Conservation (phyloP, 2,329 filamentous ascomycete species). For the Aureobasidium sp. region DNA sequence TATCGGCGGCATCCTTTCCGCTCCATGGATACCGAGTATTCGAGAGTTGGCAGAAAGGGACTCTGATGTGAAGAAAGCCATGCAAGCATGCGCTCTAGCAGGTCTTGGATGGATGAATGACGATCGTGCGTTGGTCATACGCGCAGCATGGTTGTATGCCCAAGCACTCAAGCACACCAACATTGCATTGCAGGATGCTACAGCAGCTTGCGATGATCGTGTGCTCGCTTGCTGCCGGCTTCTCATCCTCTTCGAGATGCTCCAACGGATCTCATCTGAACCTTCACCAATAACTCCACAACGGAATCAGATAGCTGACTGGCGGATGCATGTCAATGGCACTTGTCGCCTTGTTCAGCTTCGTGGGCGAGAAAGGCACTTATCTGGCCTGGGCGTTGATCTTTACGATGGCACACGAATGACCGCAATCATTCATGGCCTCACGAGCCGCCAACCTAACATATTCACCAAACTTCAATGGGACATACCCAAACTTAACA, state of each 20-base stretch:
- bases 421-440: neutral
- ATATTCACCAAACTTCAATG: neutral
- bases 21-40: neutral
- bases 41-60: neutral
- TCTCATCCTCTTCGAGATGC: neutral
- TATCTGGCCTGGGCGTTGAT: neutral
- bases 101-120: neutral
- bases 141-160: neutral
- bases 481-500: neutral
- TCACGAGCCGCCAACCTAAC: neutral
- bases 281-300: neutral
- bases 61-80: neutral
- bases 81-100: neutral
- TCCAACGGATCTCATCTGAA: neutral
- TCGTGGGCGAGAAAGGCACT: neutral
- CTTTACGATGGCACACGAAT: neutral
- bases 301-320: neutral
- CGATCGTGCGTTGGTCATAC: neutral
- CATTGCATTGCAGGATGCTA: neutral
- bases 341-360: constrained; percentile 1
- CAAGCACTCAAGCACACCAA: neutral
- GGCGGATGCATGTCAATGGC: neutral
- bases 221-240: neutral
- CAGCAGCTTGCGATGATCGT: neutral
- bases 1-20: neutral